phyloP scores from a whole-genome alignment of 768 basidiomycete genomes.

The Hortiboletus flavorubellus region DNA sequence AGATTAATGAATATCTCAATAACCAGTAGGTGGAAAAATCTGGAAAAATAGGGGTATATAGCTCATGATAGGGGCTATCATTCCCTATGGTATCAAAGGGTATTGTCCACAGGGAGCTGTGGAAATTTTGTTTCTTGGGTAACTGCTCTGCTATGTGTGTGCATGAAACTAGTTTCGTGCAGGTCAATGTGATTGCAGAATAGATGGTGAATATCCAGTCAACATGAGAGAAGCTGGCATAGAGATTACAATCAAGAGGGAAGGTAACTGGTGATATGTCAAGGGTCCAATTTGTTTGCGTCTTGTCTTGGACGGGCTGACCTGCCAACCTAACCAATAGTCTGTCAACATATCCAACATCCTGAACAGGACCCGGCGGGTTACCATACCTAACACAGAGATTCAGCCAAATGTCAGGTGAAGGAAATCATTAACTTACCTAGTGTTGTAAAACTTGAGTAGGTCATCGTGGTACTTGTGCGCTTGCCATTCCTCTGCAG shows the following conservation, averaged over 20 bases:
- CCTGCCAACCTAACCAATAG: conserved; percentile 77
- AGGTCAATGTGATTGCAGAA: conserved; percentile 57
- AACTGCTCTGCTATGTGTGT: no score
- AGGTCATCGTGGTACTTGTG: conserved; percentile 74
- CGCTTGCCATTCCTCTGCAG: conserved; percentile 53
- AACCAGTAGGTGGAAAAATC: no score
- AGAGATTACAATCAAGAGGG: conserved; percentile 63
- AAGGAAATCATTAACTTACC: conserved; percentile 39
- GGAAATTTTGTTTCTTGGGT: no score
- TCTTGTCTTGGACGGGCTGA: conserved; percentile 59
- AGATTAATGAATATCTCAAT: no score
- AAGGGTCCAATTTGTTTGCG: conserved; percentile 78
- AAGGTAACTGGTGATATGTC: conserved; percentile 64
- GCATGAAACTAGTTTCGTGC: no score
- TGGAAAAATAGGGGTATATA: no score
- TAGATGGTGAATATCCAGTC: conserved; percentile 82
- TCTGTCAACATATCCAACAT: conserved; percentile 87
- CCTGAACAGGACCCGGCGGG: conserved; percentile 68
- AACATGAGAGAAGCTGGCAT: conserved; percentile 85
- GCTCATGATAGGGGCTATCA: no score
- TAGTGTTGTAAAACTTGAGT: conserved; percentile 75
- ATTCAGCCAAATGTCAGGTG: neutral
- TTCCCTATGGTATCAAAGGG: no score
- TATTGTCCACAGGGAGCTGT: no score
- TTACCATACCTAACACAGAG: conserved; percentile 56